A percentile compares a stretch with the other conserved stretches of the same genome.
Evolutionary conservation across 148 eudicot species (phyloP).

Genomic region (Rhododendron ferrugineum): DNA sequence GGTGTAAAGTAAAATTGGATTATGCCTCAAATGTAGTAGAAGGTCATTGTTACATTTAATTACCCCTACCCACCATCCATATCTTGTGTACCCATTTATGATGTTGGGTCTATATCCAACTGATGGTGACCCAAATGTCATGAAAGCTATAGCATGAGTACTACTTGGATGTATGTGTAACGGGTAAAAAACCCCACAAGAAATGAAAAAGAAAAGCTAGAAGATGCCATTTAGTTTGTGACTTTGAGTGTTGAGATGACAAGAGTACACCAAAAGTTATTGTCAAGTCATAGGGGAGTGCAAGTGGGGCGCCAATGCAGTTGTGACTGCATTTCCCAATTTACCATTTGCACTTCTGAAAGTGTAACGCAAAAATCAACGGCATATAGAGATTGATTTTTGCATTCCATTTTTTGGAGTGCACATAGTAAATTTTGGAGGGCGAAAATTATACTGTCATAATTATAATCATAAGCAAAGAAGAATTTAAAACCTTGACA

Average conservation of each 20-base stretch:
- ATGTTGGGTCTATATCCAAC: slow-evolving; percentile 17
- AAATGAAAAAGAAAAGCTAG: too few species aligned
- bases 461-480: background rate
- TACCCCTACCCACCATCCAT: background rate
- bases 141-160: background rate
- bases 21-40: background rate
- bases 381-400: too few species aligned
- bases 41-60: background rate
- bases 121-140: slow-evolving; percentile 17
- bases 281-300: background rate
- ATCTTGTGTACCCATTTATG: background rate
- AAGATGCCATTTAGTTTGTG: background rate
- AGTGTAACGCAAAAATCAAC: background rate
- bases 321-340: too few species aligned
- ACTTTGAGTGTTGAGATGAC: background rate
- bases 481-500: background rate
- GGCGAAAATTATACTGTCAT: too few species aligned
- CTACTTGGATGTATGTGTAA: too few species aligned
- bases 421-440: too few species aligned
- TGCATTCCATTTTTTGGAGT: too few species aligned
- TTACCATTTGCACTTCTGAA: background rate
- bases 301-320: too few species aligned
- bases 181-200: too few species aligned
- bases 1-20: background rate
- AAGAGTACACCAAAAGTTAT: background rate